Percentiles rank a stretch among this genome's conserved stretches.
Conservation (phyloP, 176 grass and related monocot species). For the Aegilops tauschii region DNA sequence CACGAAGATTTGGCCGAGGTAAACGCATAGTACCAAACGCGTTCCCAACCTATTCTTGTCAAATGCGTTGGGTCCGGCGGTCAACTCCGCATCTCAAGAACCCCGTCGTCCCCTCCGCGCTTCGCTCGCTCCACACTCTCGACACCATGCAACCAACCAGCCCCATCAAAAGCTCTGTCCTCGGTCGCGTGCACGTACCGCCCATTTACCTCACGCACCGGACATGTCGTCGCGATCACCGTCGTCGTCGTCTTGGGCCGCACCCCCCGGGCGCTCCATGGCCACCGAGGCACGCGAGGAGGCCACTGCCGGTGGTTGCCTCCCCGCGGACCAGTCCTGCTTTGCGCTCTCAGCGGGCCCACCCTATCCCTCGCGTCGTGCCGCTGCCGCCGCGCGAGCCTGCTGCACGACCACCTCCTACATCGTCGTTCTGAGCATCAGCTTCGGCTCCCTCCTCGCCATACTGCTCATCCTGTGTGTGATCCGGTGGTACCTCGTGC, state of each 20-base stretch:
- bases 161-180: constrained; percentile 30
- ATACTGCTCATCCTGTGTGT: constrained; percentile 37
- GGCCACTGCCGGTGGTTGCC: constrained; percentile 12
- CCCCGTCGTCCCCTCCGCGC: constrained; percentile 27
- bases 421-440: constrained; percentile 42
- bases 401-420: constrained; percentile 46
- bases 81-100: constrained; percentile 31
- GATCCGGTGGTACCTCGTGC: constrained; percentile 49
- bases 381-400: not conserved
- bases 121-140: constrained; percentile 37
- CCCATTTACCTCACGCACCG: not conserved
- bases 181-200: constrained; percentile 6
- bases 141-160: constrained; percentile 20
- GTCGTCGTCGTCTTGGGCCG: not conserved
- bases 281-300: not conserved
- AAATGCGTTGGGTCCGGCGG: constrained; percentile 8
- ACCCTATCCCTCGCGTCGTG: not conserved
- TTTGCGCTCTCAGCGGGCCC: constrained; percentile 15
- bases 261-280: not conserved
- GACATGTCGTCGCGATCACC: constrained; percentile 22
- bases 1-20: too few species aligned
- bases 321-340: constrained; percentile 46
- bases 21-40: too few species aligned
- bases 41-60: constrained; percentile 41
- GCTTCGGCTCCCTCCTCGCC: constrained; percentile 46